Evolutionary conservation across 78 protist species (phyloP), one percentile per base, ranked within the genome.

Genomic region (Dictyostelium capitatum): DNA sequence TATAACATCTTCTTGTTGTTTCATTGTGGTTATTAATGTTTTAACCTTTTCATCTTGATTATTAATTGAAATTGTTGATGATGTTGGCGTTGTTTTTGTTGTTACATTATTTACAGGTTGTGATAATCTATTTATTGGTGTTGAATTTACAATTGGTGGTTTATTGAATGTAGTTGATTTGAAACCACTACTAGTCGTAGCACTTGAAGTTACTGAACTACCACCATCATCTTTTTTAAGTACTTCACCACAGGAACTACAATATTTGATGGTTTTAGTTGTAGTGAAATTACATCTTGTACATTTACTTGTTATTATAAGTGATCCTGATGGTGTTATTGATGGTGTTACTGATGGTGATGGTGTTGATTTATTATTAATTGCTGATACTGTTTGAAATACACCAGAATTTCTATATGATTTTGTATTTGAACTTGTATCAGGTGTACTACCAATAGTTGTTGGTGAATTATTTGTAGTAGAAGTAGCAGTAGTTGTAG

Each of bases 1-100:
- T n/a, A 84, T 74, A 59, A 51, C 53, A 41, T 74, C 82, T n/a
- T 84, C 91, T 47, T 84, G 82, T 65, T 84, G 80, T 57, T 72
- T 74, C 28, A 84, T 84, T 14, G 83, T 56, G 15, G 37, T 5
- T 6, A 47, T 46, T 47, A 84, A 48, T 30, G 74, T 50, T 57
- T 56, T 23, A 17, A 84, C 28, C 9, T 74, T 84, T 10, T 84
- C 82, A 43, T n/a, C 74, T 47, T 84, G 82, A 37, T 57, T 74
- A 2, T 23, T 30, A 15, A 32, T 30, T 17, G 56, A 48, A 25
- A 65, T 50, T 51, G 56, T 30, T 28, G 47, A 19, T 77, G 25
- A 0, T 77, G 37, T 62, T 57, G 30, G 67, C n/a, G 30, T 0
- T 23, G 28, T n/a, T 57, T 0, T n/a, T 62, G 70, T 17, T 62